Conservation (phyloP, 352 stramenopile species). For the Phytophthora syringae region DNA sequence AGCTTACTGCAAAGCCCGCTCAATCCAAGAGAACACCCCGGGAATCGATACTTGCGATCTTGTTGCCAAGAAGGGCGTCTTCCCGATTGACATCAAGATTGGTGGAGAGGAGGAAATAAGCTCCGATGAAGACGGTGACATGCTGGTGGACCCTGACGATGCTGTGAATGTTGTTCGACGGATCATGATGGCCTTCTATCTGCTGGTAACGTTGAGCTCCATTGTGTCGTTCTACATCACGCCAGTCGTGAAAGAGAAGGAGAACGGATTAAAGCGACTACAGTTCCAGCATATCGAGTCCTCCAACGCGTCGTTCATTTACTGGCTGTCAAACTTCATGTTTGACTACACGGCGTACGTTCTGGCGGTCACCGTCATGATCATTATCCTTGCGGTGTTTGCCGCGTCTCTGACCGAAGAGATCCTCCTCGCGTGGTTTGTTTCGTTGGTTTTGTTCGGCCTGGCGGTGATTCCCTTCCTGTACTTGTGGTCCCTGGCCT, state of each 20-base stretch:
- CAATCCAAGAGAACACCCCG: constrained; percentile 19
- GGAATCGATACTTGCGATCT: constrained; percentile 49
- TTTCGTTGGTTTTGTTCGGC: constrained; percentile 48
- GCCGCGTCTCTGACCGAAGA: constrained; percentile 34
- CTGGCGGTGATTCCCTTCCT: constrained; percentile 69
- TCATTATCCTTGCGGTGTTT: constrained; percentile 48
- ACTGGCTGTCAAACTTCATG: constrained; percentile 74
- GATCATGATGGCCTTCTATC: constrained; percentile 93
- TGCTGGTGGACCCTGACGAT: constrained; percentile 39
- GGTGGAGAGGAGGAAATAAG: constrained; percentile 25
- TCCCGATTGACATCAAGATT: constrained; percentile 38
- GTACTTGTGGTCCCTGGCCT: constrained; percentile 72
- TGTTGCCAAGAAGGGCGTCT: constrained; percentile 57
- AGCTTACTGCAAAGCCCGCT: constrained; percentile 57
- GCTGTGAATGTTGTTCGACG: constrained; percentile 61
- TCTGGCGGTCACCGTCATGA: constrained; percentile 38
- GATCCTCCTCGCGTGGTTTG: constrained; percentile 48
- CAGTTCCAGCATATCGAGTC: constrained; percentile 77
- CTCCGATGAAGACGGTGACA: constrained; percentile 22
- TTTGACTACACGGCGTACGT: constrained; percentile 66
- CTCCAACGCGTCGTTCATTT: constrained; percentile 50
- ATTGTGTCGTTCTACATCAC: constrained; percentile 74
- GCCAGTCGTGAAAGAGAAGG: constrained; percentile 72
- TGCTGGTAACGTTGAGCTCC: constrained; percentile 67
- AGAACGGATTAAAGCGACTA: constrained; percentile 71